These are phyloP conservation scores for Xylariaceae sp. DNA, from an alignment of 2,329 filamentous ascomycete species.

Conservation along the genomic window DNA sequence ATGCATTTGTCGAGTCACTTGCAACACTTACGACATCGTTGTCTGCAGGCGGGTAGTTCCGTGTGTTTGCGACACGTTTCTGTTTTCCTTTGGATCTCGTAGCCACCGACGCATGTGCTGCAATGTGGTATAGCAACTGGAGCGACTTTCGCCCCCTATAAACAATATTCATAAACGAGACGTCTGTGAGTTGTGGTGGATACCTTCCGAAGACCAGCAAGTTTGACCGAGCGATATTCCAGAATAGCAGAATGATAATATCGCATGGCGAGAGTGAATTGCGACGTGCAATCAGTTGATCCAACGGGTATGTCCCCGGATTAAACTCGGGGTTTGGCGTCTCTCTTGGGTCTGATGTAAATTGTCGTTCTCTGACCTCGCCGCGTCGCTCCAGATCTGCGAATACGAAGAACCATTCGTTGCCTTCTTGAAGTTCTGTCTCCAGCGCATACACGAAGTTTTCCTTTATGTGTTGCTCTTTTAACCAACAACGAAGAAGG, in stretches of 20 bases:
- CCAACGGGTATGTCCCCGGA: background rate
- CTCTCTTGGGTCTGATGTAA: background rate
- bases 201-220: background rate
- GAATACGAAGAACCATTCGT: background rate
- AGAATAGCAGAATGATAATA: background rate
- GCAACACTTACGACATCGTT: background rate
- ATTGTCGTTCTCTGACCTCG: background rate
- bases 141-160: background rate
- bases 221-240: background rate
- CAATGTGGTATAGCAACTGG: background rate
- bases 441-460: background rate
- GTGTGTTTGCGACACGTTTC: background rate
- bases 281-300: background rate
- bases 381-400: background rate
- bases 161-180: background rate
- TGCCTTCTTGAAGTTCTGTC: too few relatives aligned
- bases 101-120: background rate
- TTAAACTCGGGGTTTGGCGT: background rate
- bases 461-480: background rate
- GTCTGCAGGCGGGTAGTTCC: background rate
- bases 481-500: background rate
- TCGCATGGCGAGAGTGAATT: background rate
- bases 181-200: background rate
- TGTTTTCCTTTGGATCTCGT: background rate
- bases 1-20: background rate